Evolutionary conservation across 331 rosid species (phyloP), one percentile per base, ranked within the genome.

Genomic region (Spiraea crenata): DNA sequence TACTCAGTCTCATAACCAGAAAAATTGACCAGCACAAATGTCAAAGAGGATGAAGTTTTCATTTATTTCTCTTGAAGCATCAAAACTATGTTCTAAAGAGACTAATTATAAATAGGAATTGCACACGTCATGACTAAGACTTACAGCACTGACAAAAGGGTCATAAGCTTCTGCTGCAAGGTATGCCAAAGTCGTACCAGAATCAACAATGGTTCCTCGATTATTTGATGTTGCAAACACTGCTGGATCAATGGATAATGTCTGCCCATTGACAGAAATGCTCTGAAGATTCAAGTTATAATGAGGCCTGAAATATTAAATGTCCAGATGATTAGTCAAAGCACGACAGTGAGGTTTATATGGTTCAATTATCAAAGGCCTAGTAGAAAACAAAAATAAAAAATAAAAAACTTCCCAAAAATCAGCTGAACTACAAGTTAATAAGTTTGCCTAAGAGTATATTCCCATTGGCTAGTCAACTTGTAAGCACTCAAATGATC

Each of bases 121-220:
- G 9, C 60, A 37, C 51, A 7, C 6, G 31, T 7, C 70, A 20
- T 69, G 19, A 16, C 38, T 8, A 12, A 39, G 31, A 85, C 98
- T 83, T 84, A 95, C 99, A 38, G 98, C 98, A 73, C 45, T 79
- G 68, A 91, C 81, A 58, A 95, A 91, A 76, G 96, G 88, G 65
- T 75, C 83, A 72, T 82, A 95, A 51, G 99, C 99, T 65, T 80
- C 92, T 80, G 89, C 93, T 15, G 99, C 96, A 76, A 95, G 96
- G 83, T 95, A 95, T 8, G 98, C 99, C 87, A 95, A 85, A 65
- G 99, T 95, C 68, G 99, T 95, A 76, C 99, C 99, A 16, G 99
- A 91, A 78, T 95, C 99, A 77, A 95, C 57, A 60, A 95, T 91
- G 74, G 99, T 91, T 65, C 99, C 99, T 77, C 83, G 70, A 81